Evolutionary conservation across 2,329 filamentous ascomycete genomes (phyloP).

Genomic region (Onygena corvina): DNA sequence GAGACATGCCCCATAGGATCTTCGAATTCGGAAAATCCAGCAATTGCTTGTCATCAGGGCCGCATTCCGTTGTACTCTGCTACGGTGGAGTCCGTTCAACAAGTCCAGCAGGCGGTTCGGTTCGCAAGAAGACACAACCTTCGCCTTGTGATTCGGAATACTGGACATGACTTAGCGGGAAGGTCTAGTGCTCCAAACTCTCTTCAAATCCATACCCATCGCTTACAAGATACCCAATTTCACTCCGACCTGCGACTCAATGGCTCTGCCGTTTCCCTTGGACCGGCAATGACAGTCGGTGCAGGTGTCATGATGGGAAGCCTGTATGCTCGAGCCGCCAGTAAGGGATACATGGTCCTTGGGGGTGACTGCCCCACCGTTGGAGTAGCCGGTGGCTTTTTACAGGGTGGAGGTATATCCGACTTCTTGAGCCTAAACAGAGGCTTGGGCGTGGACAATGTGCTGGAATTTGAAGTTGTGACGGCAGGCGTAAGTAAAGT

Average conservation of each 20-base stretch:
- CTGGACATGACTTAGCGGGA: constrained; percentile 43
- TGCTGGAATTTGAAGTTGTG: constrained; percentile 45
- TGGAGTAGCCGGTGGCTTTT: constrained; percentile 39
- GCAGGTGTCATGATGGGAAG: constrained; percentile 44
- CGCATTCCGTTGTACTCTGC: constrained; percentile 9
- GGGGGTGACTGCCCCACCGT: constrained; percentile 44
- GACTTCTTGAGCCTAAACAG: constrained; percentile 40
- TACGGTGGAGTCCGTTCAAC: constrained; percentile 7
- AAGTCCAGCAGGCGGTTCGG: constrained; percentile 21
- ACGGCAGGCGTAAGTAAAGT: constrained; percentile 34
- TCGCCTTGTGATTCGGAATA: constrained; percentile 41
- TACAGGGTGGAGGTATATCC: constrained; percentile 43
- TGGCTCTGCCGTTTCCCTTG: constrained; percentile 26
- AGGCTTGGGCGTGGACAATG: constrained; percentile 50
- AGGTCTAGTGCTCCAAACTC: constrained; percentile 50
- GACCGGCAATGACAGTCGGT: constrained; percentile 44
- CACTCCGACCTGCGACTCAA: constrained; percentile 23
- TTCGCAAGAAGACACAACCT: constrained; percentile 22
- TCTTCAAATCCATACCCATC: constrained; percentile 24
- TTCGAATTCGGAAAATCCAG: not conserved
- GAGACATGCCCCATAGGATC: constrained; percentile 6
- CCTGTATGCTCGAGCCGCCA: constrained; percentile 40
- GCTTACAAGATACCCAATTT: constrained; percentile 19
- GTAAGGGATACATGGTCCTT: constrained; percentile 38
- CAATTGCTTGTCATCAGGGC: constrained; percentile 9